These are phyloP conservation scores for Mangifera indica DNA, from an alignment of 345 rosid species.

Conservation along the genomic window DNA sequence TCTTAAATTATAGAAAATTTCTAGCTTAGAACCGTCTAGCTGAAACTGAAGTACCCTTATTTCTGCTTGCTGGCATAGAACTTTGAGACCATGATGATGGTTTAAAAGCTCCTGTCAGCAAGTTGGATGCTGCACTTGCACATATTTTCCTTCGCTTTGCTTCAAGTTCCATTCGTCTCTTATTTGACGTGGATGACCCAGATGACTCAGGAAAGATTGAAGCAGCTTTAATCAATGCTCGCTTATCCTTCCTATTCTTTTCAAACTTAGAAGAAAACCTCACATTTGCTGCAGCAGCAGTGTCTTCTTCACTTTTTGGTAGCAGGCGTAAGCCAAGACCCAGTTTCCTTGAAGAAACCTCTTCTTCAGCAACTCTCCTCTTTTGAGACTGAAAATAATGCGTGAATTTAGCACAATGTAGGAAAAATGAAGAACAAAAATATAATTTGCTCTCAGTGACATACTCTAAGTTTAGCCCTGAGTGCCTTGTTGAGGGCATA, in stretches of 20 bases:
- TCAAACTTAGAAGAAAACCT: conserved; percentile 74
- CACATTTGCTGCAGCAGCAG: conserved; percentile 52
- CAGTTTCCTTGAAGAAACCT: conserved; percentile 58
- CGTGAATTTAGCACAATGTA: background rate
- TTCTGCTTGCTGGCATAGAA: conserved; percentile 28
- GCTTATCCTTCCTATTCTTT: conserved; percentile 69
- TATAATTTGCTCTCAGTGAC: conserved; percentile 4
- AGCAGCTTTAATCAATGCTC: conserved; percentile 64
- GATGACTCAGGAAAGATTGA: conserved; percentile 69
- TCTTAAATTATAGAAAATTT: background rate
- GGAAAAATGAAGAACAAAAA: background rate
- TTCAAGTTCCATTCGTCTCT: conserved; percentile 62
- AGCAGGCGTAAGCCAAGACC: conserved; percentile 83
- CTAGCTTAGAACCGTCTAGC: conserved; percentile 35
- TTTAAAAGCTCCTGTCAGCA: conserved; percentile 65
- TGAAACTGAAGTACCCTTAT: conserved; percentile 27
- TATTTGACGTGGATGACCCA: conserved; percentile 35
- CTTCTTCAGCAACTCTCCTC: conserved; percentile 91
- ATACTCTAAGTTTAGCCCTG: conserved; percentile 74
- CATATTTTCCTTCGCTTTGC: conserved; percentile 79
- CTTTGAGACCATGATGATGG: conserved; percentile 60
- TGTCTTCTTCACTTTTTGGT: conserved; percentile 63
- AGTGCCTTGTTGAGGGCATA: conserved; percentile 78
- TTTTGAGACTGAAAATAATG: conserved; percentile 50
- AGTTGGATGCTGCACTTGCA: conserved; percentile 59